phyloP scores from a whole-genome alignment of 2,329 filamentous ascomycete genomes.

The Elsinoe necatrix region DNA sequence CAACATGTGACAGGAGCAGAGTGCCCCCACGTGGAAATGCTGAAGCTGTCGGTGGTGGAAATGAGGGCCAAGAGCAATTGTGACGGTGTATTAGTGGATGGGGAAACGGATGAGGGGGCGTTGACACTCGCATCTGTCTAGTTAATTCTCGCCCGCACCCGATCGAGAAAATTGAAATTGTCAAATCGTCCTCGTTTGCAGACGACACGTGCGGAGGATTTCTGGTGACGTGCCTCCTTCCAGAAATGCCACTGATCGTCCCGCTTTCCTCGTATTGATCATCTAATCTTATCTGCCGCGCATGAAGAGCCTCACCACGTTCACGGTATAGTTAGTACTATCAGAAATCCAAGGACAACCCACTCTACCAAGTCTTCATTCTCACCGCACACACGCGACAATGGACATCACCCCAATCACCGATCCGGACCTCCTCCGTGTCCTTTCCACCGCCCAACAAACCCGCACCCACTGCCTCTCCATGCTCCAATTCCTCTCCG shows the following conservation, averaged over 20 bases:
- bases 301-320: neutral
- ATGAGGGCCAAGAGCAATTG: neutral
- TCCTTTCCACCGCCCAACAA: slow-evolving; percentile 63
- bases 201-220: slow-evolving; percentile 4
- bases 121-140: neutral
- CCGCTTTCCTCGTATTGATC: neutral
- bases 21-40: slow-evolving; percentile 2
- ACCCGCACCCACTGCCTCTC: slow-evolving; percentile 63
- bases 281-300: neutral
- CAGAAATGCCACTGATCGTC: neutral
- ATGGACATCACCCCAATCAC: slow-evolving; percentile 37
- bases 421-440: slow-evolving; percentile 56
- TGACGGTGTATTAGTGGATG: neutral
- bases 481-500: slow-evolving; percentile 48
- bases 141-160: neutral
- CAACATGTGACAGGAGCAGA: slow-evolving; percentile 3
- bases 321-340: neutral
- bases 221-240: neutral
- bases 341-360: no score
- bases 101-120: neutral
- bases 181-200: neutral
- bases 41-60: slow-evolving; percentile 8
- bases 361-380: no score
- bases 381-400: no score
- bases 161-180: neutral